phyloP scores from a whole-genome alignment of 2,329 filamentous ascomycete species.

The Zasmidium citrigriseum region DNA sequence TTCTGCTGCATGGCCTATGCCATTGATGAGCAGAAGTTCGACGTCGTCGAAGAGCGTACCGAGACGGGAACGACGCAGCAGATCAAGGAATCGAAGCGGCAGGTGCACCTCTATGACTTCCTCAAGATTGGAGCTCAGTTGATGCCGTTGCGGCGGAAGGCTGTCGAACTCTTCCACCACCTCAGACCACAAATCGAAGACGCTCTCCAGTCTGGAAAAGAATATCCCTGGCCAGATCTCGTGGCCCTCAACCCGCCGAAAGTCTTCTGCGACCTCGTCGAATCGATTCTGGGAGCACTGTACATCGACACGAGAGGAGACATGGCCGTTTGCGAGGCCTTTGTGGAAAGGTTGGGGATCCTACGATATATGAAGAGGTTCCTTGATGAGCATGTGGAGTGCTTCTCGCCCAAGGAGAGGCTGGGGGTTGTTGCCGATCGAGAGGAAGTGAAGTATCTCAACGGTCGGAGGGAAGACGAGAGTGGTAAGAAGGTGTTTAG shows the following conservation, averaged over 20 bases:
- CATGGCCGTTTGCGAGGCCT: constrained; percentile 57
- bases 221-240: constrained; percentile 78
- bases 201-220: constrained; percentile 51
- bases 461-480: constrained; percentile 1
- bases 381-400: constrained; percentile 56
- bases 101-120: constrained; percentile 32
- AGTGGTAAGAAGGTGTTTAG: constrained; percentile 24
- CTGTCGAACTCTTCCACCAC: constrained; percentile 48
- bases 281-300: constrained; percentile 77
- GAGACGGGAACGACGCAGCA: constrained; percentile 5
- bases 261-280: constrained; percentile 80
- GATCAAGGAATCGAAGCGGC: constrained; percentile 1
- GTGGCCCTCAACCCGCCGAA: constrained; percentile 68
- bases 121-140: constrained; percentile 44
- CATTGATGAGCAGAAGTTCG: constrained; percentile 37
- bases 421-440: constrained; percentile 60
- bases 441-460: constrained; percentile 57
- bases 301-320: constrained; percentile 74
- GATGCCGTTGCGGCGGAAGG: constrained; percentile 46
- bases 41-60: constrained; percentile 20
- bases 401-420: constrained; percentile 65
- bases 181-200: constrained; percentile 53
- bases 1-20: constrained; percentile 68
- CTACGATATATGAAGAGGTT: constrained; percentile 63
- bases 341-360: constrained; percentile 68